phyloP scores from a whole-genome alignment of 805 yeast species.

The Grigorovia yakushimaensis region DNA sequence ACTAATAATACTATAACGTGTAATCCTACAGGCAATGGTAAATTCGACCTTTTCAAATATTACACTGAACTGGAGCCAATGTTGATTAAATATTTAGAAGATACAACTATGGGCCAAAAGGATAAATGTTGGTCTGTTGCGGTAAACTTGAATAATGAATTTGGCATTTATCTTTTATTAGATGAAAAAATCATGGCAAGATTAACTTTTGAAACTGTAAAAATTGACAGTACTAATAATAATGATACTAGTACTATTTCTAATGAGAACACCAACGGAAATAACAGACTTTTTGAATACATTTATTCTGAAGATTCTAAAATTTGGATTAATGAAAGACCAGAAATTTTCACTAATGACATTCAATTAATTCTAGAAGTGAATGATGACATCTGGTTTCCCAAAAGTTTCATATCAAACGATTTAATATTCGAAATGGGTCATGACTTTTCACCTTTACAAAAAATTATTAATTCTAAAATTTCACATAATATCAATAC shows the following conservation, averaged over 20 bases:
- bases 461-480: background rate
- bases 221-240: slow-evolving; percentile 2
- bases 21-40: slow-evolving; percentile 12
- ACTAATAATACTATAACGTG: too few species aligned
- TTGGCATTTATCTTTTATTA: slow-evolving; percentile 22
- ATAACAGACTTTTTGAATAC: slow-evolving; percentile 21
- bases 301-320: slow-evolving; percentile 12
- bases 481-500: background rate
- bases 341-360: slow-evolving; percentile 22
- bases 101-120: background rate
- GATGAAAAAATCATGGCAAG: slow-evolving; percentile 13
- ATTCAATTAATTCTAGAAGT: slow-evolving; percentile 21
- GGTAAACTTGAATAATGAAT: slow-evolving; percentile 21
- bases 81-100: slow-evolving; percentile 1
- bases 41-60: slow-evolving; percentile 26
- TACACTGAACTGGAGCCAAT: slow-evolving; percentile 12
- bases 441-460: background rate
- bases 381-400: slow-evolving; percentile 15
- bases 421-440: slow-evolving; percentile 1
- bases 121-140: slow-evolving; percentile 9
- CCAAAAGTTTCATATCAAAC: slow-evolving; percentile 5
- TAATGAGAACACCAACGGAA: background rate
- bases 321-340: slow-evolving; percentile 23
- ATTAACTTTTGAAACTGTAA: slow-evolving; percentile 15
- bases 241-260: background rate